Evolutionary conservation across 1,139 yeast species (phyloP).

Genomic region (Kazachstania sp.): DNA sequence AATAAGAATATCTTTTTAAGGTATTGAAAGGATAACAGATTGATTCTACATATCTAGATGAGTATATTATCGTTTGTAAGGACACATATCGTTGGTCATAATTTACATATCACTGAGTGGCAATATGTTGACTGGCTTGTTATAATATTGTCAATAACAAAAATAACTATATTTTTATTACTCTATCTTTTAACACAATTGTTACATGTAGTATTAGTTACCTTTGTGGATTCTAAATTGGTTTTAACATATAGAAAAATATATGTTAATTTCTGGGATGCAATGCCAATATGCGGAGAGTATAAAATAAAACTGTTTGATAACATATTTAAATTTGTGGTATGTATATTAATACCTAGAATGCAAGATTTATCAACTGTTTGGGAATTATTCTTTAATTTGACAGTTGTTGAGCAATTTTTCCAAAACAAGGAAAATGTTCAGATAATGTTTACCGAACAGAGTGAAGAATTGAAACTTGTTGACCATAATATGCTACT

Average conservation of each 20-base stretch:
- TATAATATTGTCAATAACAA: not conserved
- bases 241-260: not conserved
- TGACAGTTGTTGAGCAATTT: slow-evolving; percentile 13
- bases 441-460: slow-evolving; percentile 19
- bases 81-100: slow-evolving; percentile 5
- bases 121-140: slow-evolving; percentile 1
- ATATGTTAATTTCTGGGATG: slow-evolving; percentile 9
- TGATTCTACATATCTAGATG: not conserved
- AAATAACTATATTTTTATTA: not conserved
- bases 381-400: slow-evolving; percentile 16
- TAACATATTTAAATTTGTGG: slow-evolving; percentile 4
- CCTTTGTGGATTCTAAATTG: not conserved
- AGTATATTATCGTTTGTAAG: slow-evolving; percentile 4
- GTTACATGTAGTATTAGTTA: not conserved
- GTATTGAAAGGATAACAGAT: not conserved
- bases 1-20: no score
- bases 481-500: slow-evolving; percentile 7
- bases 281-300: slow-evolving; percentile 21
- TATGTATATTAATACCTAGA: not conserved
- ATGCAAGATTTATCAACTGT: not conserved
- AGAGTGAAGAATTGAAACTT: slow-evolving; percentile 17
- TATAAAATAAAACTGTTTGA: slow-evolving; percentile 8
- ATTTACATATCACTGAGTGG: slow-evolving; percentile 1
- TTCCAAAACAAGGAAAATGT: slow-evolving; percentile 16
- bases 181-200: not conserved